A percentile compares a stretch with the other conserved stretches of the same genome.
Conservation (phyloP, 148 eudicot genomes). For the Camellia japonica region DNA sequence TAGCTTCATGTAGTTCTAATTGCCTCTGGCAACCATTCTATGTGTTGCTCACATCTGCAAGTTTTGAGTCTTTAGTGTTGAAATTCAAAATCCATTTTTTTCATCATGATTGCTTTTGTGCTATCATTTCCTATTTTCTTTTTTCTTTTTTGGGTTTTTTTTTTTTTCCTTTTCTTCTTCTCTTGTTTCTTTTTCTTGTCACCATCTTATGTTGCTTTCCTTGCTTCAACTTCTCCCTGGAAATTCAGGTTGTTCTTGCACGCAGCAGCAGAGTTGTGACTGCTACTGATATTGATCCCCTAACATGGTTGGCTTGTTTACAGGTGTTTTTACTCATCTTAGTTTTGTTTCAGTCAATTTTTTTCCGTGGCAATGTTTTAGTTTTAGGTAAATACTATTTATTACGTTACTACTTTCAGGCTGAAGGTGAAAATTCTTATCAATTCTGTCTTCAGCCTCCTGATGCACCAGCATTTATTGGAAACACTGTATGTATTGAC, state of each 20-base stretch:
- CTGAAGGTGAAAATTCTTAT: slow-evolving; percentile 76
- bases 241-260: slow-evolving; percentile 87
- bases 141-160: not conserved
- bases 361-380: not conserved
- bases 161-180: not conserved
- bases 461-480: slow-evolving; percentile 88
- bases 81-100: not conserved
- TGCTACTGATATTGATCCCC: slow-evolving; percentile 66
- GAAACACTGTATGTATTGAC: slow-evolving; percentile 72
- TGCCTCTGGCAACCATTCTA: not conserved
- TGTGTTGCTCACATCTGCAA: not conserved
- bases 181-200: not conserved
- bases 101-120: not conserved
- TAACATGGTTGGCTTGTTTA: slow-evolving; percentile 78
- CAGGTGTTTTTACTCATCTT: slow-evolving; percentile 44
- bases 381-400: not conserved
- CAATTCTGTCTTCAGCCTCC: slow-evolving; percentile 98
- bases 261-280: slow-evolving; percentile 88
- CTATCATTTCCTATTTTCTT: not conserved
- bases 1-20: not conserved
- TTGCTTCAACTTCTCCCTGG: slow-evolving; percentile 2
- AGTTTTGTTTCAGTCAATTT: slow-evolving; percentile 15
- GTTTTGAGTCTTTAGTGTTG: not conserved
- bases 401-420: slow-evolving; percentile 35
- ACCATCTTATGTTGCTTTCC: not conserved